Percentiles rank a stretch among this genome's conserved stretches.
Evolutionary conservation across 225 moss, liverwort and hornwort genomes (phyloP).

Genomic region (Polytrichum formosum): DNA sequence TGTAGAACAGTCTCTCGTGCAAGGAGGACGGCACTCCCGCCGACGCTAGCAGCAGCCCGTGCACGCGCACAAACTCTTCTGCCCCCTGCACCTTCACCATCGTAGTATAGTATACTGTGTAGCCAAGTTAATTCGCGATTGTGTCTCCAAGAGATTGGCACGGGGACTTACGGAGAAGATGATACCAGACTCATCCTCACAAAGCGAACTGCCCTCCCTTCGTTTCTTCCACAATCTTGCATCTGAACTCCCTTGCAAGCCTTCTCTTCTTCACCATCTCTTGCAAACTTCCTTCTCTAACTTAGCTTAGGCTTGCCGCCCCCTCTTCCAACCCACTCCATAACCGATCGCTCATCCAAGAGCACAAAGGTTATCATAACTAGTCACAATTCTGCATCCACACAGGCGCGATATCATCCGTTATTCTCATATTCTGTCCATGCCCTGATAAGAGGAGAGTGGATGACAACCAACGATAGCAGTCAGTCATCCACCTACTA

Average conservation of each 20-base stretch:
- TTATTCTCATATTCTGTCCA: neutral
- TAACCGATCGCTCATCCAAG: too few species aligned
- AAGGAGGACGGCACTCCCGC: conserved; percentile 64
- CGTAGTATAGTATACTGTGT: neutral
- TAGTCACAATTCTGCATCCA: too few species aligned
- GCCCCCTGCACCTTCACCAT: conserved; percentile 43
- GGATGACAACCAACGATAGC: too few species aligned
- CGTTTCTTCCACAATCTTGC: neutral
- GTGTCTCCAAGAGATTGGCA: neutral
- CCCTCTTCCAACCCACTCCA: neutral
- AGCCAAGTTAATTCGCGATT: conserved; percentile 3
- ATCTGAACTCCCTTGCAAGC: neutral
- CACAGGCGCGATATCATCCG: neutral
- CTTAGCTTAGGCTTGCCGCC: neutral
- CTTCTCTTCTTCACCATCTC: neutral
- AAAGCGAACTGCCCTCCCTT: neutral
- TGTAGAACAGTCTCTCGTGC: conserved; percentile 58
- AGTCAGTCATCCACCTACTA: too few species aligned
- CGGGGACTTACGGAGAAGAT: neutral
- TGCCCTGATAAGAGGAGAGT: too few species aligned
- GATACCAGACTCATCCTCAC: neutral
- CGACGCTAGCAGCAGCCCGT: conserved; percentile 68
- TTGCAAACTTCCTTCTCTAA: neutral
- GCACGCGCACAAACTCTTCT: conserved; percentile 74
- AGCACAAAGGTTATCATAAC: neutral